phyloP scores from a whole-genome alignment of 202 grass and related monocot species.

The Digitaria exilis region DNA sequence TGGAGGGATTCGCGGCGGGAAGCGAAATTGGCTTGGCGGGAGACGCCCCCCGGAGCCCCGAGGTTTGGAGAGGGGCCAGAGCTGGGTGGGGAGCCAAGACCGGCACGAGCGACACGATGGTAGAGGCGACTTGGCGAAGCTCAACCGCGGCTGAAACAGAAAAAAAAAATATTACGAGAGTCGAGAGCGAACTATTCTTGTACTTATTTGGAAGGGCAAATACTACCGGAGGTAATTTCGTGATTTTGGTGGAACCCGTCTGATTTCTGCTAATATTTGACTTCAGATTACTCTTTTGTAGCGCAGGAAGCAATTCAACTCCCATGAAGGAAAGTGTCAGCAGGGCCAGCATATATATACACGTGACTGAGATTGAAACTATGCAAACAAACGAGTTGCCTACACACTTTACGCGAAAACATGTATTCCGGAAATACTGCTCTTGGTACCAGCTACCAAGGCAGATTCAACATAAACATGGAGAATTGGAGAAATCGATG shows the following conservation, averaged over 20 bases:
- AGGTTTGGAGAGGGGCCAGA: constrained; percentile 11
- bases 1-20: constrained; percentile 35
- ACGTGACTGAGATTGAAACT: not conserved
- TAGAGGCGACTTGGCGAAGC: not conserved
- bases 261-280: not conserved
- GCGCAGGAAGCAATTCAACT: not conserved
- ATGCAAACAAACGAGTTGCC: not conserved
- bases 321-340: not conserved
- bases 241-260: not conserved
- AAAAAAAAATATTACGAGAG: too few species aligned
- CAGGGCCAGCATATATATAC: not conserved
- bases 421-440: not conserved
- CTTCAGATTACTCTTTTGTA: too few species aligned
- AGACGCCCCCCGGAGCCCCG: not conserved
- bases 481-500: not conserved
- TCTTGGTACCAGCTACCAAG: not conserved
- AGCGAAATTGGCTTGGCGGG: constrained; percentile 53
- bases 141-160: not conserved
- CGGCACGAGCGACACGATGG: not conserved
- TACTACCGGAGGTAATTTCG: too few species aligned
- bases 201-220: not conserved
- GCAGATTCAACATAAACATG: not conserved
- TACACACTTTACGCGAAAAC: not conserved
- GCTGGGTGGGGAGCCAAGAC: too few species aligned
- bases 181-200: not conserved